These are phyloP conservation scores for Cylindrodendrum hubeiense DNA, from an alignment of 2,329 filamentous ascomycete species.

Conservation along the genomic window DNA sequence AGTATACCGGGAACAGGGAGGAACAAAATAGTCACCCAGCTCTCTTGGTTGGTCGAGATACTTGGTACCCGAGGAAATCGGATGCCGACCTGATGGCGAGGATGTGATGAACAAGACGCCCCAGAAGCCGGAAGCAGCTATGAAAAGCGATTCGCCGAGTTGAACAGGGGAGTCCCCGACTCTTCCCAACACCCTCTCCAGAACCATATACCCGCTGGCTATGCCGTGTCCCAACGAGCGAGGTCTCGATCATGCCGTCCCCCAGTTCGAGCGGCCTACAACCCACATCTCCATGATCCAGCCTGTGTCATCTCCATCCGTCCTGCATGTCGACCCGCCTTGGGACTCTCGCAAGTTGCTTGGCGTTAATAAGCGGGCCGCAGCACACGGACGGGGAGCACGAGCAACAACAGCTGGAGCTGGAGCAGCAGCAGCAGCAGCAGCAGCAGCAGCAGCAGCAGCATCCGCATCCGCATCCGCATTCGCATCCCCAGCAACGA, in stretches of 20 bases:
- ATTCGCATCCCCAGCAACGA: background rate
- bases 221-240: background rate
- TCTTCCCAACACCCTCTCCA: background rate
- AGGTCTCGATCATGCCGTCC: background rate
- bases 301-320: constrained; percentile 22
- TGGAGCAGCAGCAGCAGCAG: no score
- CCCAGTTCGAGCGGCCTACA: background rate
- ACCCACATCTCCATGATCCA: background rate
- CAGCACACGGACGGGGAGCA: background rate
- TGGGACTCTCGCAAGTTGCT: background rate
- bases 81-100: background rate
- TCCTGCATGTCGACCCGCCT: background rate
- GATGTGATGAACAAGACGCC: no score
- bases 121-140: background rate
- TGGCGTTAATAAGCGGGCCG: background rate
- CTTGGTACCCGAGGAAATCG: background rate
- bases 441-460: no score
- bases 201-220: background rate
- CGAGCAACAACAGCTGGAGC: no score
- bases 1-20: background rate
- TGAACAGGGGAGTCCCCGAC: background rate
- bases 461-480: no score
- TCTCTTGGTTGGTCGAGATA: background rate
- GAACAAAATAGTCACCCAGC: background rate
- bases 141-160: background rate